Evolutionary conservation across 2,329 filamentous ascomycete species (phyloP), one percentile per base, ranked within the genome.

Genomic region (Cercospora janseana): DNA sequence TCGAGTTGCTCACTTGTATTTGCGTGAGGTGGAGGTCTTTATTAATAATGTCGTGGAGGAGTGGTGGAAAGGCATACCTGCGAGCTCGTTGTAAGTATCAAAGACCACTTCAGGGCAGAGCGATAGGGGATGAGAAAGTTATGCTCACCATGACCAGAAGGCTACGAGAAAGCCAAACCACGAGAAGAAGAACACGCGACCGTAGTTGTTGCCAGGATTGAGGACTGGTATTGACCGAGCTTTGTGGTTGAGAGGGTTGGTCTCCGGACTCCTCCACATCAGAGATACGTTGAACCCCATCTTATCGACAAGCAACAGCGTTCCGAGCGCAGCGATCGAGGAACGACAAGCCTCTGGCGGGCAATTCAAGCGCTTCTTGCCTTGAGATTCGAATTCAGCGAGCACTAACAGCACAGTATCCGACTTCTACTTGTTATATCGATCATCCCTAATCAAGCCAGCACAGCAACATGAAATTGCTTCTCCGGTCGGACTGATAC

Each of bases 151-250:
- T 8, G 88, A 90, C 79, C 88, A 88, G 71, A 95, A 95, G 6
- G 87, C 86, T 46, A 92, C 80, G 79, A 93, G 83, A 70, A 93
- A 93, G 2, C 87, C 87, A 40, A 90, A 78, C 83, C 87, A 93
- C 1, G 86, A 87, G 72, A 95, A 95, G 75, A 91, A 89, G 70
- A 94, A 95, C 0, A 93, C 89, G 5, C 89, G 80, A 28, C 89
- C 90, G 74, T 95, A 90, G 60, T 83, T 74, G 67, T 94, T 79
- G 61, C 91, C 66, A 0, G 85, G 80, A 67, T 95, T 95, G 55
- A 95, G 73, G 16, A 88, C 68, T 0, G 90, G 90, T 38, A 95
- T 81, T 0, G 87, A 87, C 53, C 79, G 82, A 46, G 90, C 90
- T 69, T 95, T 95, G 51, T 79, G 78, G 73, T 86, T 95, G 72